Evolutionary conservation across 1,284 basidiomycete species (phyloP).

Genomic region (Tremellales sp.): DNA sequence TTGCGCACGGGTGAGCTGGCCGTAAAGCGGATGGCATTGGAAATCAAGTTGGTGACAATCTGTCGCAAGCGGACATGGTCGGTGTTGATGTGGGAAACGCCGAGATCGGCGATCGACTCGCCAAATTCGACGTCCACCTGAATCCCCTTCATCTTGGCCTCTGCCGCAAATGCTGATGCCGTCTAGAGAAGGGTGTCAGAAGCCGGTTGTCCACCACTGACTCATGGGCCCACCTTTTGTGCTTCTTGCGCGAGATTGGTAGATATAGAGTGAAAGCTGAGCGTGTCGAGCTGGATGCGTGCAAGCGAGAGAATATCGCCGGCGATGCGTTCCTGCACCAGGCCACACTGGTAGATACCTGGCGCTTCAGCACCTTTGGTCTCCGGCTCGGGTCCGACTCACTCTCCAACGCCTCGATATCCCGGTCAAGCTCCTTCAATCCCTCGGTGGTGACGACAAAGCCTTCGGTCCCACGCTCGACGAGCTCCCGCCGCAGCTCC

Average conservation of each 20-base stretch:
- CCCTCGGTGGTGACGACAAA: constrained; percentile 17
- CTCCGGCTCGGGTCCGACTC: constrained; percentile 2
- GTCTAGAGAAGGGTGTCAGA: too few relatives aligned
- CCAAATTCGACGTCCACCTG: constrained; percentile 17
- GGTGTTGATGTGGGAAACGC: constrained; percentile 16
- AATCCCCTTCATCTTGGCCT: constrained; percentile 25
- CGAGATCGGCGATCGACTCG: constrained; percentile 5
- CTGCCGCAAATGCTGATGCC: constrained; percentile 18
- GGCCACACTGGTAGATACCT: constrained; percentile 42
- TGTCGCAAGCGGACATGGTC: constrained; percentile 37
- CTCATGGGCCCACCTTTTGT: constrained; percentile 13
- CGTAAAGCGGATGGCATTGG: constrained; percentile 31
- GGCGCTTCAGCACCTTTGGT: not conserved
- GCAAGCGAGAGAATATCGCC: constrained; percentile 49
- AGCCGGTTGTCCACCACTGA: too few relatives aligned
- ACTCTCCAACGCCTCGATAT: constrained; percentile 34
- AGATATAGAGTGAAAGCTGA: constrained; percentile 24
- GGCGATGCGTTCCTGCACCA: constrained; percentile 50
- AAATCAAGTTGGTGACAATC: constrained; percentile 29
- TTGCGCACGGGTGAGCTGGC: constrained; percentile 9
- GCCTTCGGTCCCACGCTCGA: not conserved
- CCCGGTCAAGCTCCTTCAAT: constrained; percentile 35
- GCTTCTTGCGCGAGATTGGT: constrained; percentile 34
- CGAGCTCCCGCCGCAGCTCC: constrained; percentile 15
- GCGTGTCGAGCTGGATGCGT: constrained; percentile 44